phyloP scores from a whole-genome alignment of 768 basidiomycete genomes.

The Crassisporium funariophilum region DNA sequence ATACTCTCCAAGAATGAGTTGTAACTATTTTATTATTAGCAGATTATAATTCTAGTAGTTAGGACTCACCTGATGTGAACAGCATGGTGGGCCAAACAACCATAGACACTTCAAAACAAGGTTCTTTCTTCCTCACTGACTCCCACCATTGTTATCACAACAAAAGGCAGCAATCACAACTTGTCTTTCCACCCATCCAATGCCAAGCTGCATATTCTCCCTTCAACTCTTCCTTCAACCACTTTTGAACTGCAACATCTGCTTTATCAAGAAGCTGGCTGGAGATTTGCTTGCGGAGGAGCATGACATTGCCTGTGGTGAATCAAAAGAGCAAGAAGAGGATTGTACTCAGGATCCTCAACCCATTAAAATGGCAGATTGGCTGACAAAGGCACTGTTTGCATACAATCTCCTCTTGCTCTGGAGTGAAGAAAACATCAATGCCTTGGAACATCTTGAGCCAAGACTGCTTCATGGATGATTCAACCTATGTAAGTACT shows the following conservation, averaged over 20 bases:
- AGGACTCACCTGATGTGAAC: too few relatives aligned
- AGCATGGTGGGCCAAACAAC: constrained; percentile 19
- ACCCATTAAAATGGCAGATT: constrained; percentile 31
- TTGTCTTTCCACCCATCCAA: constrained; percentile 34
- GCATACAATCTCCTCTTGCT: constrained; percentile 17
- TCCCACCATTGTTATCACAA: constrained; percentile 30
- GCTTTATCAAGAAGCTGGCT: too few relatives aligned
- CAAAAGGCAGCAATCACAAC: constrained; percentile 18
- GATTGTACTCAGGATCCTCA: constrained; percentile 27
- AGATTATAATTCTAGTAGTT: too few relatives aligned
- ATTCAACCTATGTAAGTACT: constrained; percentile 19
- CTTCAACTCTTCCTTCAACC: too few relatives aligned
- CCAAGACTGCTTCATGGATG: constrained; percentile 18
- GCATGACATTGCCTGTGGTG: constrained; percentile 22
- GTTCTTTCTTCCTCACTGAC: constrained; percentile 25
- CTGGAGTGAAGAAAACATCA: constrained; percentile 24
- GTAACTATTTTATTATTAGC: too few relatives aligned
- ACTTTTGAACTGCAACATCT: too few relatives aligned
- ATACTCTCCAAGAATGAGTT: constrained; percentile 26
- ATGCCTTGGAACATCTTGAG: constrained; percentile 27
- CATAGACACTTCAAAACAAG: too few relatives aligned
- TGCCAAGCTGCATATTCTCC: too few relatives aligned
- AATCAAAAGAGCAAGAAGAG: constrained; percentile 29
- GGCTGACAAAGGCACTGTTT: constrained; percentile 29
- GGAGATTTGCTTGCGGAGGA: too few relatives aligned